phyloP scores from a whole-genome alignment of 1,284 basidiomycete genomes.

The Naganishia cerealis region DNA sequence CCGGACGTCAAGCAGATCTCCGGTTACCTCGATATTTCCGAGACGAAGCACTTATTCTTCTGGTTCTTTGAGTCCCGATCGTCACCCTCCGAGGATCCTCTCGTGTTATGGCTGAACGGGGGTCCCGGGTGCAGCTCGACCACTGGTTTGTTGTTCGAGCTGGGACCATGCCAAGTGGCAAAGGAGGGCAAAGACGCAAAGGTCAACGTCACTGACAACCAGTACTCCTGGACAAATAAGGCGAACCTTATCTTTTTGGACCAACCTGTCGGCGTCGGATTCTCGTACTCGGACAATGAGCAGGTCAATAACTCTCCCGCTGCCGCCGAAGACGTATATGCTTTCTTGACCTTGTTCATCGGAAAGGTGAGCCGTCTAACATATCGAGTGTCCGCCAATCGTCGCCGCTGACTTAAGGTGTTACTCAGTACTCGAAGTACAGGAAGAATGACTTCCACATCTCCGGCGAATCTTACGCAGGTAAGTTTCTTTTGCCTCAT shows the following conservation, averaged over 20 bases:
- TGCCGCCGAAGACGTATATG: conserved; percentile 73
- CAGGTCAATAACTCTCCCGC: conserved; percentile 63
- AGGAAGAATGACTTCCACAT: conserved; percentile 58
- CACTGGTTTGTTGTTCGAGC: conserved; percentile 70
- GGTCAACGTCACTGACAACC: conserved; percentile 67
- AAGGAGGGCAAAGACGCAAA: conserved; percentile 60
- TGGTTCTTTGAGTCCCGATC: conserved; percentile 63
- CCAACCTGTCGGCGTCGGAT: conserved; percentile 82
- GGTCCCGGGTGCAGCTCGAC: conserved; percentile 58
- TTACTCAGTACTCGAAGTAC: conserved; percentile 61
- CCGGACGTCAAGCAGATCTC: conserved; percentile 78
- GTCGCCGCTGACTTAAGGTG: not conserved
- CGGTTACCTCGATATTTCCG: conserved; percentile 83
- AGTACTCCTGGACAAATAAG: conserved; percentile 71
- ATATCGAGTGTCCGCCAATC: not conserved
- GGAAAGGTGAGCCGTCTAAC: conserved; percentile 56
- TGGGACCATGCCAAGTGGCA: conserved; percentile 76
- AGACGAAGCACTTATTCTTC: conserved; percentile 67
- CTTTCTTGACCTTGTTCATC: conserved; percentile 85
- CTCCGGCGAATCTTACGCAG: conserved; percentile 64
- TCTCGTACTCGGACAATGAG: conserved; percentile 72
- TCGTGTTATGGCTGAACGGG: conserved; percentile 76
- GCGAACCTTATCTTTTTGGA: conserved; percentile 54
- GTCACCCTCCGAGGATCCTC: conserved; percentile 70
- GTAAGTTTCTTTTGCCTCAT: conserved; percentile 44